Percentiles rank a stretch among this genome's conserved stretches.
These are phyloP conservation scores for Aspergillus niger DNA, from an alignment of 2,329 filamentous ascomycete genomes.

Conservation along the genomic window DNA sequence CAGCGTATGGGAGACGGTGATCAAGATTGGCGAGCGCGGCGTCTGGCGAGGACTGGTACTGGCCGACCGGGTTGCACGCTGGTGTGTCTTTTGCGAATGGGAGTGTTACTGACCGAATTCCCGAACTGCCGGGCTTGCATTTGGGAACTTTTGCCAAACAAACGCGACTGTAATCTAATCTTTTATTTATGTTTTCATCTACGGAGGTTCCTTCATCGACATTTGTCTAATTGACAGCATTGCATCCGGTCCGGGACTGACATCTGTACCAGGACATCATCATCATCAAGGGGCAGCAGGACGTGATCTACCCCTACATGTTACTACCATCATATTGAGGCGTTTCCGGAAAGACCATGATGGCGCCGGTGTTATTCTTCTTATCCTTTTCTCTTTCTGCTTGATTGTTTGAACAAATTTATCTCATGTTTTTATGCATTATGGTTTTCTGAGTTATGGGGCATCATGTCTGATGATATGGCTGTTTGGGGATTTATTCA, in stretches of 20 bases:
- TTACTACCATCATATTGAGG: neutral
- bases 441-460: neutral
- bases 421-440: neutral
- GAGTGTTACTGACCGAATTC: slow-evolving; percentile 52
- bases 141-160: no score
- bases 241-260: neutral
- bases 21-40: slow-evolving; percentile 66
- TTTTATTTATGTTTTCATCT: slow-evolving; percentile 4
- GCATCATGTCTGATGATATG: neutral
- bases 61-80: slow-evolving; percentile 65
- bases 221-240: neutral
- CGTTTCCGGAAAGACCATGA: slow-evolving; percentile 1
- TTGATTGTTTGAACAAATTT: neutral
- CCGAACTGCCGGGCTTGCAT: no score
- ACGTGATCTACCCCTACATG: slow-evolving; percentile 4
- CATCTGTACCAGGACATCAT: slow-evolving; percentile 1
- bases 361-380: neutral
- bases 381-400: slow-evolving; percentile 6
- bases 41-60: slow-evolving; percentile 65
- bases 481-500: neutral
- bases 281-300: neutral
- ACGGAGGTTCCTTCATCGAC: no score
- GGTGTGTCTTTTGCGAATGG: slow-evolving; percentile 72
- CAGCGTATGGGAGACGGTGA: slow-evolving; percentile 66
- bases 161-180: neutral